Evolutionary conservation across 345 rosid genomes (phyloP), one percentile per base, ranked within the genome.

Genomic region (Nephelium lappaceum): DNA sequence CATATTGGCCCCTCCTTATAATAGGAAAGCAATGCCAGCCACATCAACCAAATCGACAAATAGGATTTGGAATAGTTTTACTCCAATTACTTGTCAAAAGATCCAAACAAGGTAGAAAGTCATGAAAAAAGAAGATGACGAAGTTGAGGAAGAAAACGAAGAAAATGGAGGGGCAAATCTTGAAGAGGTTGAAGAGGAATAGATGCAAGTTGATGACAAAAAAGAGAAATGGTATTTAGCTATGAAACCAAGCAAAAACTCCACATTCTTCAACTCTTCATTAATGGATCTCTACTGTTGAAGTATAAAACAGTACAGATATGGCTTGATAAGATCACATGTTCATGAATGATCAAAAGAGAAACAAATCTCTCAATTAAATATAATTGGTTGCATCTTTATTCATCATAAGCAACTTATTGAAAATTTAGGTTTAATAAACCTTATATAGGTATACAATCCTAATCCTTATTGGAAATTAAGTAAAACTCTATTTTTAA

Each of bases 1-100:
- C n/a, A n/a, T n/a, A n/a, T n/a, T n/a, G n/a, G n/a, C n/a, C n/a
- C n/a, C n/a, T n/a, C n/a, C n/a, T n/a, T n/a, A n/a, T n/a, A n/a
- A n/a, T n/a, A 87, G 87, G 80, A 84, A 87, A 77, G 94, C 77
- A 47, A 95, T 93, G 97, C 93, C 83, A 81, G 98, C 94, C 7
- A 93, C 98, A 55, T 88, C 94, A 67, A 95, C 98, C 25, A 84
- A 83, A 76, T 81, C 92, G 27, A 86, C 93, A 75, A 90, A 90
- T 79, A 89, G 91, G 73, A 88, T 93, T 43, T 95, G 98, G 95
- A 93, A 1, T 93, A 92, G 73, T 92, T 78, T 84, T 95, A 83
- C 81, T 91, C 94, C 10, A 91, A 86, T 72, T 82, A 86, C 79
- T 77, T 67, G 42, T 92, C 89, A 9, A 93, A 93, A 70, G 85